phyloP scores from a whole-genome alignment of 805 yeast genomes.

The Zygosaccharomyces bisporus region DNA sequence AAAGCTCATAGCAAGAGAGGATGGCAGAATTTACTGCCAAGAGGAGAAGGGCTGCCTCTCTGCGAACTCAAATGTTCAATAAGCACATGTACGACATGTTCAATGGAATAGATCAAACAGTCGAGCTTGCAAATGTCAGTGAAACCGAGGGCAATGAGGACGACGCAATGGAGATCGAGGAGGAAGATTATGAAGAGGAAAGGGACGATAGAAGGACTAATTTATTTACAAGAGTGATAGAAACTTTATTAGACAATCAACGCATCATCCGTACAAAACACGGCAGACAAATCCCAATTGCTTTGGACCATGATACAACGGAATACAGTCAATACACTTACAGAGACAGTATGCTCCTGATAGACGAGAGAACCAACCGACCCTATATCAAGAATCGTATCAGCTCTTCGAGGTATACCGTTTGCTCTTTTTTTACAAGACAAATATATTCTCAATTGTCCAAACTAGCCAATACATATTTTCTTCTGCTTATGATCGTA shows the following conservation, averaged over 20 bases:
- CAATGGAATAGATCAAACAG: slow-evolving; percentile 16
- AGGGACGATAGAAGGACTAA: slow-evolving; percentile 9
- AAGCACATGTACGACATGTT: slow-evolving; percentile 31
- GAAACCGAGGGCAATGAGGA: slow-evolving; percentile 13
- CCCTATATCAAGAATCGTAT: slow-evolving; percentile 67
- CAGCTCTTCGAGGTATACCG: slow-evolving; percentile 82
- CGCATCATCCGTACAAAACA: slow-evolving; percentile 52
- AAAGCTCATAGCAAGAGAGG: background rate
- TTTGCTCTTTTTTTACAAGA: slow-evolving; percentile 79
- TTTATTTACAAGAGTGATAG: slow-evolving; percentile 16
- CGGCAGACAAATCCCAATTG: slow-evolving; percentile 75
- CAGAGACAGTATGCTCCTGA: slow-evolving; percentile 33
- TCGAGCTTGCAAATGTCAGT: slow-evolving; percentile 17
- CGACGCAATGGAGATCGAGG: slow-evolving; percentile 9
- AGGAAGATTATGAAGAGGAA: slow-evolving; percentile 9
- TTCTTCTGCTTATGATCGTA: slow-evolving; percentile 86
- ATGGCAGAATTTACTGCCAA: slow-evolving; percentile 13
- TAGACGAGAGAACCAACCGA: slow-evolving; percentile 62
- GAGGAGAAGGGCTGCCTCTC: slow-evolving; percentile 32
- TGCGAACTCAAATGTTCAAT: slow-evolving; percentile 36
- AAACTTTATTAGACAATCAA: slow-evolving; percentile 43
- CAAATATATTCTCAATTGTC: slow-evolving; percentile 90
- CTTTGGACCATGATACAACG: slow-evolving; percentile 39
- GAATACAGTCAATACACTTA: slow-evolving; percentile 21
- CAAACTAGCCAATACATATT: slow-evolving; percentile 87